phyloP scores from a whole-genome alignment of 2,329 filamentous ascomycete genomes.

The Lasiodiplodia theobromae region DNA sequence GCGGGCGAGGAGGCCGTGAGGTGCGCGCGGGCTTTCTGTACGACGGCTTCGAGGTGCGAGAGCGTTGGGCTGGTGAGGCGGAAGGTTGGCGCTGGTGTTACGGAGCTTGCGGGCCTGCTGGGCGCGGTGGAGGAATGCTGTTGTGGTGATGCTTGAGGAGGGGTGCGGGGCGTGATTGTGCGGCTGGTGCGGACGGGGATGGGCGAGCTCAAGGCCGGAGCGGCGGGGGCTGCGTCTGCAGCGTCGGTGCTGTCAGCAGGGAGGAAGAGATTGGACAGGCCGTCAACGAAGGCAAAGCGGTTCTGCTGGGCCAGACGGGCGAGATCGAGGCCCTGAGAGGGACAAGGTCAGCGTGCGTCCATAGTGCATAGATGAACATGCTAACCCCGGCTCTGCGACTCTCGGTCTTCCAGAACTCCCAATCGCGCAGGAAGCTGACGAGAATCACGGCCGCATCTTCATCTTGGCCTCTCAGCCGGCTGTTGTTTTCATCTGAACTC shows the following conservation, averaged over 20 bases:
- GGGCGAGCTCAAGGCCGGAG: background rate
- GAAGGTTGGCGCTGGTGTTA: conserved; percentile 26
- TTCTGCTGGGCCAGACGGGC: conserved; percentile 64
- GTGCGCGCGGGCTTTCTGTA: conserved; percentile 39
- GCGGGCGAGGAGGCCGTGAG: conserved; percentile 27
- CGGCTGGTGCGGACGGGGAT: conserved; percentile 30
- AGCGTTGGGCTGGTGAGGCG: conserved; percentile 41
- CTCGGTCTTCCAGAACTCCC: conserved; percentile 78
- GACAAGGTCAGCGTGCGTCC: background rate
- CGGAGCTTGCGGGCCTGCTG: background rate
- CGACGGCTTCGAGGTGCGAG: conserved; percentile 36
- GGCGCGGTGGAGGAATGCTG: conserved; percentile 13
- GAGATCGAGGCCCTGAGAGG: conserved; percentile 71
- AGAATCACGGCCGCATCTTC: conserved; percentile 65
- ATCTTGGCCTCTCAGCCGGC: conserved; percentile 41
- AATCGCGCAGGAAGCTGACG: conserved; percentile 82
- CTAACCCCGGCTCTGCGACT: conserved; percentile 68
- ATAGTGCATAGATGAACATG: background rate
- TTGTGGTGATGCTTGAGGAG: conserved; percentile 1
- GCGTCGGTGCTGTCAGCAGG: conserved; percentile 27
- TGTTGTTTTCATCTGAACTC: conserved; percentile 40
- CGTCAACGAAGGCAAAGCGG: conserved; percentile 77
- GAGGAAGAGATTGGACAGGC: conserved; percentile 67
- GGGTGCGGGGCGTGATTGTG: conserved; percentile 30
- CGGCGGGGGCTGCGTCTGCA: background rate